phyloP scores from a whole-genome alignment of 495 filamentous ascomycete species.

The Haplographium delicatum region DNA sequence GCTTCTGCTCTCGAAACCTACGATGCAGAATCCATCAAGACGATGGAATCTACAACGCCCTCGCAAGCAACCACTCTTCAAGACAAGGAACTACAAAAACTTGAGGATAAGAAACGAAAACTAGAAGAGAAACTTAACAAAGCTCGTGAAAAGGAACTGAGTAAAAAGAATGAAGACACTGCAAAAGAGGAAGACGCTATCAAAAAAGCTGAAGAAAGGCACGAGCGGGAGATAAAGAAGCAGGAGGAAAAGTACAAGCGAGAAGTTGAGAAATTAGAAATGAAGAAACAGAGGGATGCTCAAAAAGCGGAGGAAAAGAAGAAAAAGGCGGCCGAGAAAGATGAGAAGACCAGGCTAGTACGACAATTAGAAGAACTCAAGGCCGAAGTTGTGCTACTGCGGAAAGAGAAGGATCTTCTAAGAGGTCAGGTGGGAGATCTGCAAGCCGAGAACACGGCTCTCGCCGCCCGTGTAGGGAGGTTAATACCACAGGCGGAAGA shows the following conservation, averaged over 20 bases:
- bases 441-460: conserved; percentile 59
- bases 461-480: conserved; percentile 48
- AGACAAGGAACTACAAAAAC: conserved; percentile 51
- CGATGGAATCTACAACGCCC: conserved; percentile 18
- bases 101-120: conserved; percentile 63
- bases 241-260: conserved; percentile 59
- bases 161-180: conserved; percentile 34
- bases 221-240: conserved; percentile 53
- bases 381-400: conserved; percentile 50
- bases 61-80: conserved; percentile 15
- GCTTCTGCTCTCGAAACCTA: conserved; percentile 36
- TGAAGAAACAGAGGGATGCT: conserved; percentile 53
- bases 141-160: conserved; percentile 39
- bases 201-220: conserved; percentile 51
- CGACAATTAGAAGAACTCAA: conserved; percentile 47
- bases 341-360: conserved; percentile 42
- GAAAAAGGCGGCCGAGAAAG: conserved; percentile 47
- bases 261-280: conserved; percentile 58
- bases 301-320: conserved; percentile 55
- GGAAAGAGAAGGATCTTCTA: conserved; percentile 57
- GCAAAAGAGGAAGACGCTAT: conserved; percentile 42
- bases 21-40: conserved; percentile 19
- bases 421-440: conserved; percentile 56
- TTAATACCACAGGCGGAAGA: conserved; percentile 30
- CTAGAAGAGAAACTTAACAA: conserved; percentile 63